Base-by-base conservation (phyloP, 352 stramenopile species). In the Globisporangium rhizosaccharum region DNA sequence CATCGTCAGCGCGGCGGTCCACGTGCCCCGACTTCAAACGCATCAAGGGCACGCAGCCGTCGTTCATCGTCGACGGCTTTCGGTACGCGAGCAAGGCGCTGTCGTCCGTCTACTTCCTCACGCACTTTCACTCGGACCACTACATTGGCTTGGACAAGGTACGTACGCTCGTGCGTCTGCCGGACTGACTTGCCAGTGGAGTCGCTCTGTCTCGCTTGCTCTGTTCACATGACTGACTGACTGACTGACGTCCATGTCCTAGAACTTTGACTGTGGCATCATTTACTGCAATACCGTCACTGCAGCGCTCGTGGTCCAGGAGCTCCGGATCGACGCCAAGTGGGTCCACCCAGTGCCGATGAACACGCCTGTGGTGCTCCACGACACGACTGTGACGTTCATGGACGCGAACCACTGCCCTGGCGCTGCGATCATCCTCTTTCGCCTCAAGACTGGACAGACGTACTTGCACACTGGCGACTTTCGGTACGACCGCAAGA, bases 91-190 rank as follows among this genome's bases (percentile, higher is more conserved):
- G 67, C 47, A 85, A 84, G 45, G 46, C 77, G 41, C 73, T 92
- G 11, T 91, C 79, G 14, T 93, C 69, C 52, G 70, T 91, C 50
- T 98, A 98, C 59, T 98, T 99, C 60, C 79, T 99, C 44, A 98
- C 95, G 20, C 96, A 99, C 73, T 99, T 98, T 67, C 96, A 99
- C 73, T 95, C 84, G 12, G 96, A 99, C 72, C 96, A 99, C 67
- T 99, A 98, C 69, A 79, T 74, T 23, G 96, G 96, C 1, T 87
- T 99, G 26, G 76, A 71, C 3, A 90, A 87, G 59, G 72, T 87
- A 44, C 18, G 54, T 49, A 17, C 18, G 36, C n/a, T 7, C 25
- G 44, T 7, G 5, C 28, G 28, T 33, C 10, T 56, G 11, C 62
- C n/a, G 59, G 30, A n/a, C 10, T 39, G 33, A 10, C 54, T 62